Conservation (phyloP, 768 basidiomycete genomes). For the Amanita pseudoporphyria region DNA sequence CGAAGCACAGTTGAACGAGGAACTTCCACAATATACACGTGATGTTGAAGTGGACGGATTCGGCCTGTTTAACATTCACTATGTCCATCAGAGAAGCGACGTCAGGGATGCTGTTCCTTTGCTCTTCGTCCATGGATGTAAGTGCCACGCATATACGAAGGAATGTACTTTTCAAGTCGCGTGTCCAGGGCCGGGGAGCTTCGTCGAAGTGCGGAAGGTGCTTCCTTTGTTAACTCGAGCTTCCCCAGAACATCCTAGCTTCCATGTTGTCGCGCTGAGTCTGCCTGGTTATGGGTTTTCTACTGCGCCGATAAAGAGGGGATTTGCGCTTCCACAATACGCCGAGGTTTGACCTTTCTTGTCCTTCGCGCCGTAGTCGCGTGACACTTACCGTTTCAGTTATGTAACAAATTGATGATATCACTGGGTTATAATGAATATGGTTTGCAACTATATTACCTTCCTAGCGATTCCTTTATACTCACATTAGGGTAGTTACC, state of each 20-base stretch:
- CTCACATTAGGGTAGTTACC: conserved; percentile 18
- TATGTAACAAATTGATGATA: conserved; percentile 40
- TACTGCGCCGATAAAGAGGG: conserved; percentile 38
- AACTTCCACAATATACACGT: conserved; percentile 46
- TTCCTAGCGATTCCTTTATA: background rate
- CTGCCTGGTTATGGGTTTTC: conserved; percentile 60
- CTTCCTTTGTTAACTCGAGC: conserved; percentile 39
- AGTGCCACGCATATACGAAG: conserved; percentile 9
- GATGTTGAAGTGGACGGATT: conserved; percentile 40
- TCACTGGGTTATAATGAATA: conserved; percentile 39
- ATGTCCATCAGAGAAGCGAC: conserved; percentile 44
- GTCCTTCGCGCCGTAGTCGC: conserved; percentile 28
- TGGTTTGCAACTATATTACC: conserved; percentile 19
- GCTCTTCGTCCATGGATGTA: conserved; percentile 43
- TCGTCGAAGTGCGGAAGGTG: conserved; percentile 48
- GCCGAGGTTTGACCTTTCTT: conserved; percentile 34
- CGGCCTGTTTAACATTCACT: conserved; percentile 41
- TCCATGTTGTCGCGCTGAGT: conserved; percentile 53
- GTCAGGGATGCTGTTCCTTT: conserved; percentile 34
- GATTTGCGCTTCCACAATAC: conserved; percentile 36
- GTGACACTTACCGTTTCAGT: conserved; percentile 37
- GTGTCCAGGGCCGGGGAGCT: conserved; percentile 50
- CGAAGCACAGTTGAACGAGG: conserved; percentile 39
- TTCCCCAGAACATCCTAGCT: conserved; percentile 36
- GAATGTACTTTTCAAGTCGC: background rate